phyloP scores from a whole-genome alignment of 208 protist genomes.

The Tritrichomonas foetus region DNA sequence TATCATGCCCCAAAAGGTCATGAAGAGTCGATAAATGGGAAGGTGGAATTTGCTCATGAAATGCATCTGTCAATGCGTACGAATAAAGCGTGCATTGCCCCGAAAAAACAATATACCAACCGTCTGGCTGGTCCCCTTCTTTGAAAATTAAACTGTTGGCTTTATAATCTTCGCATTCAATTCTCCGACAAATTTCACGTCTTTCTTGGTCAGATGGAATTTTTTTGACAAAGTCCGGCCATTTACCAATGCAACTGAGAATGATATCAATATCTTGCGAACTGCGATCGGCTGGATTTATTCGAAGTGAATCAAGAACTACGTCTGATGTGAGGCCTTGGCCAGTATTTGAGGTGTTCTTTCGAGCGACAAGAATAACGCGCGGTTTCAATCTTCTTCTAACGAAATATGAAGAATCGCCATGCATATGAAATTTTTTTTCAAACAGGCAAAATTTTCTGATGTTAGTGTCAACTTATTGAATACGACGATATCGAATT shows the following conservation, averaged over 20 bases:
- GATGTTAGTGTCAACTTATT: too few relatives aligned
- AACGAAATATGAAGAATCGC: too few relatives aligned
- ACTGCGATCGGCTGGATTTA: not conserved
- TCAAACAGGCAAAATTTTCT: too few relatives aligned
- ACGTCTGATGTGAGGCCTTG: not conserved
- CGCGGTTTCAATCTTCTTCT: not conserved
- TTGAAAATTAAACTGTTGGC: not conserved
- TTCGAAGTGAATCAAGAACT: not conserved
- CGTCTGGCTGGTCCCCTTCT: slow-evolving; percentile 19
- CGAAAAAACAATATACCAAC: slow-evolving; percentile 29
- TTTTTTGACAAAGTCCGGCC: not conserved
- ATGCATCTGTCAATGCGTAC: not conserved
- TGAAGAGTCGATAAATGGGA: not conserved
- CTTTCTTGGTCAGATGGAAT: not conserved
- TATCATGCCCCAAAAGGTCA: not conserved
- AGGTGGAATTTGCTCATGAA: not conserved
- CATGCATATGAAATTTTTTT: too few relatives aligned
- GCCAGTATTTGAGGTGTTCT: not conserved
- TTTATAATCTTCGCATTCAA: not conserved
- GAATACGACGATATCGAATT: too few relatives aligned
- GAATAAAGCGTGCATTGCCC: not conserved
- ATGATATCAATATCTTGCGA: not conserved
- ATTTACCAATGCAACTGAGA: not conserved
- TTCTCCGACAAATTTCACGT: slow-evolving; percentile 24
- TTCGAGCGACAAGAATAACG: slow-evolving; percentile 8